Evolutionary conservation across 768 basidiomycete species (phyloP).

Genomic region (Pisolithus sp.): DNA sequence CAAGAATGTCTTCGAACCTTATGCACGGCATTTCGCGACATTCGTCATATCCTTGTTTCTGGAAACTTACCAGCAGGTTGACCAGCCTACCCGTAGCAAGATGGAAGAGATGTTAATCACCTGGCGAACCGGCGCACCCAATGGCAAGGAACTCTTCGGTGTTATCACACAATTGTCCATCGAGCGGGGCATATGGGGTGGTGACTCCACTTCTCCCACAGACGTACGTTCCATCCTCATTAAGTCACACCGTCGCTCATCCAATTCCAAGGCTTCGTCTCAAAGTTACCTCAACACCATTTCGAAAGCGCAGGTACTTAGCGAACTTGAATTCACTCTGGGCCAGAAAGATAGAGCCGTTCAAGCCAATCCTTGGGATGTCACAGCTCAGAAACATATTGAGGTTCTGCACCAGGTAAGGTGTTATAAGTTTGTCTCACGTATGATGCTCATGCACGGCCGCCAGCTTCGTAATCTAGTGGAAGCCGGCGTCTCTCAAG

Average conservation of each 20-base stretch:
- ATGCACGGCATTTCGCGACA: slow-evolving; percentile 76
- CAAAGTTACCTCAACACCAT: slow-evolving; percentile 36
- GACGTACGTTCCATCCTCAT: slow-evolving; percentile 31
- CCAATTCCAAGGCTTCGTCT: slow-evolving; percentile 12
- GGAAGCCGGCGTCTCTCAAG: slow-evolving; percentile 73
- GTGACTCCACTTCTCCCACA: slow-evolving; percentile 33
- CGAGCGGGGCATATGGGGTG: slow-evolving; percentile 79
- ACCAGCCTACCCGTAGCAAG: slow-evolving; percentile 77
- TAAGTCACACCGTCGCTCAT: neutral
- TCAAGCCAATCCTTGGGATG: slow-evolving; percentile 70
- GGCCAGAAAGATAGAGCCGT: slow-evolving; percentile 72
- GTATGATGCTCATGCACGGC: slow-evolving; percentile 5
- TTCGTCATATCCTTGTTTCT: slow-evolving; percentile 82
- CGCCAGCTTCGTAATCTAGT: slow-evolving; percentile 62
- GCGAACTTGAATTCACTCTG: slow-evolving; percentile 76
- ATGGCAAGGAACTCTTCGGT: slow-evolving; percentile 80
- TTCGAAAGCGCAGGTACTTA: slow-evolving; percentile 73
- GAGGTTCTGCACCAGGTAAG: slow-evolving; percentile 72
- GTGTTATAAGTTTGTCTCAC: slow-evolving; percentile 16
- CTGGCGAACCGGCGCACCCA: slow-evolving; percentile 85
- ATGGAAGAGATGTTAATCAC: slow-evolving; percentile 98
- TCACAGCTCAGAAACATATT: slow-evolving; percentile 61
- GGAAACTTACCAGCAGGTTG: slow-evolving; percentile 82
- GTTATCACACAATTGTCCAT: slow-evolving; percentile 72
- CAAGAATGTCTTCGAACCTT: slow-evolving; percentile 93